These are phyloP conservation scores for Botrytis squamosa DNA, from an alignment of 2,329 filamentous ascomycete genomes.

Conservation along the genomic window DNA sequence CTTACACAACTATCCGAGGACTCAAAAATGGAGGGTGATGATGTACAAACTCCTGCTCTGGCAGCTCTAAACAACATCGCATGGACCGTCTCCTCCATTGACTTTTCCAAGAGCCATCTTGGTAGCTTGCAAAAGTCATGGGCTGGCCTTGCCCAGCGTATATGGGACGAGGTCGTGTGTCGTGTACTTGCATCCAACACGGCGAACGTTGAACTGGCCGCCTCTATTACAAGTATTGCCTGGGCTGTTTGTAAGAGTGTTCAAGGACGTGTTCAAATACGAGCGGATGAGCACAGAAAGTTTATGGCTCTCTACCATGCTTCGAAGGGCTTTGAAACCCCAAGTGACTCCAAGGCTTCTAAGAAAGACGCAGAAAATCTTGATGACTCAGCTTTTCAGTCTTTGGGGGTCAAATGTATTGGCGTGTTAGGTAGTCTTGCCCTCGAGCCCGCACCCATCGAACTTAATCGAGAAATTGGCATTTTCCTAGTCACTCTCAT, in stretches of 20 bases:
- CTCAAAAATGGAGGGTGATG: slow-evolving; percentile 39
- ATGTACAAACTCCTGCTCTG: slow-evolving; percentile 54
- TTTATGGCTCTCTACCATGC: slow-evolving; percentile 67
- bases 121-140: slow-evolving; percentile 52
- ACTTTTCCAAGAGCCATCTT: slow-evolving; percentile 55
- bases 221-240: slow-evolving; percentile 61
- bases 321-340: slow-evolving; percentile 44
- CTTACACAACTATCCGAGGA: slow-evolving; percentile 26
- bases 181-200: slow-evolving; percentile 60
- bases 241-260: slow-evolving; percentile 63
- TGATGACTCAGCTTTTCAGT: slow-evolving; percentile 55
- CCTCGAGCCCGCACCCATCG: slow-evolving; percentile 51
- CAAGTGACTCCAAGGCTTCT: slow-evolving; percentile 27
- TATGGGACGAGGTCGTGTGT: slow-evolving; percentile 58
- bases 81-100: slow-evolving; percentile 63
- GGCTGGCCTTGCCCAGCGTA: slow-evolving; percentile 51
- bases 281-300: slow-evolving; percentile 55
- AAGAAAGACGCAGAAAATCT: slow-evolving; percentile 30
- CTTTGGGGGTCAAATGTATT: slow-evolving; percentile 63
- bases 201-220: slow-evolving; percentile 60
- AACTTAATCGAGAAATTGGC: slow-evolving; percentile 61
- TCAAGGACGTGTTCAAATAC: slow-evolving; percentile 49
- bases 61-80: slow-evolving; percentile 65
- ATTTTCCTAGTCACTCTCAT: slow-evolving; percentile 60
- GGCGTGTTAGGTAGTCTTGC: slow-evolving; percentile 65